Conservation (phyloP, 352 stramenopile species). For the Thalassiosira livingstoniorum region DNA sequence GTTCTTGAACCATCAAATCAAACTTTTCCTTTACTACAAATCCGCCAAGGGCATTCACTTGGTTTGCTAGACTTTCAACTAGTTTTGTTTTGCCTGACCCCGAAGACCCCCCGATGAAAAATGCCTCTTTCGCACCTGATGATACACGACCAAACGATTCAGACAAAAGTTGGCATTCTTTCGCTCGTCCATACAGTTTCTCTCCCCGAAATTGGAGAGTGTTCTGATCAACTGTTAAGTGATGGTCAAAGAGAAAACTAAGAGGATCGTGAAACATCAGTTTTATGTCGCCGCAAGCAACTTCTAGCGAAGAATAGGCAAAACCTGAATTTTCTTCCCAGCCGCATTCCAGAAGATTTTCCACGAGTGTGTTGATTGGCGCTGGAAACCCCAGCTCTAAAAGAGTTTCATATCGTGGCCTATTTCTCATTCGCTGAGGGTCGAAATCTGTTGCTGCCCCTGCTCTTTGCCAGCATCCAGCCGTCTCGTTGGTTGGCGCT, state of each 20-base stretch:
- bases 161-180: slow-evolving; percentile 27
- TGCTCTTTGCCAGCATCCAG: not conserved
- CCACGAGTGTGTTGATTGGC: slow-evolving; percentile 22
- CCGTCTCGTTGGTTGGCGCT: not conserved
- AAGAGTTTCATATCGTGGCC: slow-evolving; percentile 11
- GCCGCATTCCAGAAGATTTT: slow-evolving; percentile 25
- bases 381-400: slow-evolving; percentile 29
- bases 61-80: slow-evolving; percentile 28
- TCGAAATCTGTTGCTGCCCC: not conserved
- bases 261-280: slow-evolving; percentile 25
- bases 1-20: slow-evolving; percentile 31
- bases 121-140: slow-evolving; percentile 35
- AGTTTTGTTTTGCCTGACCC: slow-evolving; percentile 38
- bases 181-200: slow-evolving; percentile 25
- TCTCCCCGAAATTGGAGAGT: slow-evolving; percentile 5
- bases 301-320: slow-evolving; percentile 26
- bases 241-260: slow-evolving; percentile 18
- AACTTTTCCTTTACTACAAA: slow-evolving; percentile 51
- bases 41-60: slow-evolving; percentile 19
- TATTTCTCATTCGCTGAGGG: not conserved
- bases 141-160: slow-evolving; percentile 44
- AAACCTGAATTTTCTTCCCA: not conserved
- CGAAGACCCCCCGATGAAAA: slow-evolving; percentile 55
- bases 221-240: not conserved
- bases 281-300: slow-evolving; percentile 22